Evolutionary conservation across 805 yeast species (phyloP).

Genomic region (Cyberlindnera nakhonratchasimensis): DNA sequence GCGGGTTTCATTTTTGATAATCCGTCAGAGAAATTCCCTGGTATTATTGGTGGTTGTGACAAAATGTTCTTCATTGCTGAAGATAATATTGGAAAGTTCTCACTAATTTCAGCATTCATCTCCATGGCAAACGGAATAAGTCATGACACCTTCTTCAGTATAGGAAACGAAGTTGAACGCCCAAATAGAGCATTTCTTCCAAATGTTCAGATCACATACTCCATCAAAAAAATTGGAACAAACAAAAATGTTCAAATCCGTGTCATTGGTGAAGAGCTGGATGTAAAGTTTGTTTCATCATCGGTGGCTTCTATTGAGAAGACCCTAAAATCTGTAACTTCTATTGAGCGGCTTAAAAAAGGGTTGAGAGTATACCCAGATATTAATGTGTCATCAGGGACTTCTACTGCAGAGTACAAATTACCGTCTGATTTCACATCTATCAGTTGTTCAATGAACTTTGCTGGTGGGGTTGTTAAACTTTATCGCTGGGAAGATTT

Average conservation of each 20-base stretch:
- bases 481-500: slow-evolving; percentile 37
- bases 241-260: slow-evolving; percentile 42
- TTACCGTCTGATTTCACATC: slow-evolving; percentile 31
- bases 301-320: slow-evolving; percentile 54
- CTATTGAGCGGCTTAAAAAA: slow-evolving; percentile 36
- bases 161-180: slow-evolving; percentile 42
- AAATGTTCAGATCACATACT: slow-evolving; percentile 55
- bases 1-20: slow-evolving; percentile 74
- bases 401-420: slow-evolving; percentile 16
- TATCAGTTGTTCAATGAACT: slow-evolving; percentile 50
- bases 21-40: slow-evolving; percentile 46
- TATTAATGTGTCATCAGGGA: neutral
- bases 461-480: slow-evolving; percentile 66
- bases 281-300: slow-evolving; percentile 58
- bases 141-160: slow-evolving; percentile 46
- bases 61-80: slow-evolving; percentile 64
- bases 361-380: slow-evolving; percentile 14
- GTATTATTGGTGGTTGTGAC: slow-evolving; percentile 77
- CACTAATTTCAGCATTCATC: slow-evolving; percentile 64
- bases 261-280: slow-evolving; percentile 66
- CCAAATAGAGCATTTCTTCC: slow-evolving; percentile 68
- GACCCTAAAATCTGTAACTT: slow-evolving; percentile 43
- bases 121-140: slow-evolving; percentile 65
- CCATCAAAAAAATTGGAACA: slow-evolving; percentile 27
- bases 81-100: slow-evolving; percentile 59